phyloP scores from a whole-genome alignment of 306 rosid species.

The Begonia loranthoides region DNA sequence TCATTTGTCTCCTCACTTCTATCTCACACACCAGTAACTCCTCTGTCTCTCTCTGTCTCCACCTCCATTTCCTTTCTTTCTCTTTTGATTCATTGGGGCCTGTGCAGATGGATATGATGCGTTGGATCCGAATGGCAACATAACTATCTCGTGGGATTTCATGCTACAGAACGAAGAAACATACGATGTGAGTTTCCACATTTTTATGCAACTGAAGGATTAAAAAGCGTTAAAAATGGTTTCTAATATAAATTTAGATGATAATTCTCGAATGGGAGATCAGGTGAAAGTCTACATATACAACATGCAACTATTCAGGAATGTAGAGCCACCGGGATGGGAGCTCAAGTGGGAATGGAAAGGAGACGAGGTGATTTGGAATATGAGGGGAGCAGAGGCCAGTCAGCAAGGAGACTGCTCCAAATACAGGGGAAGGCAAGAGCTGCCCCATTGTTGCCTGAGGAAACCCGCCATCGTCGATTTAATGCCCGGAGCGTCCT shows the following conservation, averaged over 20 bases:
- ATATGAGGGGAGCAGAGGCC: conserved; percentile 72
- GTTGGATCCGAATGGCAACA: conserved; percentile 52
- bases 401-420: conserved; percentile 57
- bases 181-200: conserved; percentile 26
- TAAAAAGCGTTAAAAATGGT: too few relatives aligned
- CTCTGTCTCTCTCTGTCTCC: not conserved
- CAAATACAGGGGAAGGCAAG: conserved; percentile 20
- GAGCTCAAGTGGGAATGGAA: conserved; percentile 53
- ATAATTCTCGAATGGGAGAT: too few relatives aligned
- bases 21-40: conserved; percentile 42
- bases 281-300: conserved; percentile 47
- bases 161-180: conserved; percentile 22
- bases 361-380: conserved; percentile 56
- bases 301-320: conserved; percentile 55
- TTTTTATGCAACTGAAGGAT: not conserved
- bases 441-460: conserved; percentile 58
- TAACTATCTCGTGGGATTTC: conserved; percentile 64
- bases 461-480: conserved; percentile 42
- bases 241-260: too few relatives aligned
- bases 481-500: conserved; percentile 50
- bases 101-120: conserved; percentile 64
- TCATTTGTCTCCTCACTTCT: conserved; percentile 18
- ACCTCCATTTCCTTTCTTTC: not conserved
- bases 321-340: conserved; percentile 72
- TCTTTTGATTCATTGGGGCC: not conserved